Evolutionary conservation across 176 grass and related monocot species (phyloP), one percentile per base, ranked within the genome.

Genomic region (Avena eriantha): DNA sequence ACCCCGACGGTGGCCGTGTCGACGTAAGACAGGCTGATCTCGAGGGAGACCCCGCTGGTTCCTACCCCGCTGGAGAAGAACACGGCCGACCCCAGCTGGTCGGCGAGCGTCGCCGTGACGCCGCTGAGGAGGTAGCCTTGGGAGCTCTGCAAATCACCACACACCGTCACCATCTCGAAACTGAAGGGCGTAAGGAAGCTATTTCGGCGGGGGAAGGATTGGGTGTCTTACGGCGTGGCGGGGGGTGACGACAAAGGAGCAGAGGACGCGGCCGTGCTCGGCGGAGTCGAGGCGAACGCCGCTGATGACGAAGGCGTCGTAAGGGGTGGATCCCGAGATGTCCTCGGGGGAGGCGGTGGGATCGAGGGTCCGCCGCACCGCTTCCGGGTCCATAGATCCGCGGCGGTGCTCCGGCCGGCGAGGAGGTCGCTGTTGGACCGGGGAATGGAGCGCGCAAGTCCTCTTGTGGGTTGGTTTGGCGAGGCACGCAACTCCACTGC

Each of bases 181-280:
- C 4, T 22, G 50, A 7, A 74, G 51, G 31, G 50, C 7, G 1
- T 23, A 29, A 33, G 74, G 45, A 23, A 65, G 56, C 15, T 21
- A 43, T 67, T 51, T 49, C 63, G 5, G 4, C 43, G 5, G 5
- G 18, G 10, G 22, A 67, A 22, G 56, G 46, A 7, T 34, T 15
- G 4, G 72, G 57, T 34, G 16, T 72, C 36, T 90, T 89, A 95
- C 92, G 58, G 88, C 68, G 68, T 90, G 61, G 73, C 90, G 84
- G 39, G 93, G 88, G 73, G 82, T 82, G 53, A 96, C 88, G 86
- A 89, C 46, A 66, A 88, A 88, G 82, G 93, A 96, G 87, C 89
- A 98, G 80, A 98, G 90, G 86, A 99, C 48, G 81, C 90, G 92
- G 60, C 90, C 90, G 77, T 78, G 77, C 72, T 94, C 89, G 43